Evolutionary conservation across 805 yeast genomes (phyloP).

Genomic region (Scheffersomyces ergatensis): DNA sequence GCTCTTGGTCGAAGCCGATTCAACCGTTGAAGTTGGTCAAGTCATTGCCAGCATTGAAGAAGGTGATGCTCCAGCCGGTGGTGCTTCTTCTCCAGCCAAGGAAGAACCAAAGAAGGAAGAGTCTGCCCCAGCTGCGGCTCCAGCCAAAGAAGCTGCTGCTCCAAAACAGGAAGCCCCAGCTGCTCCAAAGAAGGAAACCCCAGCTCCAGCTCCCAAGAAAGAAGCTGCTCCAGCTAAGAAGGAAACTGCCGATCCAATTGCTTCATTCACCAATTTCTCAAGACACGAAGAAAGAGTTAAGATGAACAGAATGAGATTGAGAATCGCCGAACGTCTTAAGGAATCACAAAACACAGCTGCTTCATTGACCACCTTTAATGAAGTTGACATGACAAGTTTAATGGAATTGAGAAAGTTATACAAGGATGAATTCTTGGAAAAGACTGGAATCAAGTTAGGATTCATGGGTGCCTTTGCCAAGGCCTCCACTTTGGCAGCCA

Average conservation of each 20-base stretch:
- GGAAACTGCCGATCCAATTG: constrained; percentile 16
- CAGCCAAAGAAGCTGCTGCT: constrained; percentile 21
- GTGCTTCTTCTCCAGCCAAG: constrained; percentile 30
- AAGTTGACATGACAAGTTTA: constrained; percentile 91
- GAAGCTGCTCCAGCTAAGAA: constrained; percentile 18
- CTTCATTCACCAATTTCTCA: constrained; percentile 51
- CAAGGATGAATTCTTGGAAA: constrained; percentile 94
- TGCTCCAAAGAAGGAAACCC: constrained; percentile 20
- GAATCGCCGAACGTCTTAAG: constrained; percentile 98
- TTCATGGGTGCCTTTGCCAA: constrained; percentile 98
- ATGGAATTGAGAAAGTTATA: constrained; percentile 93
- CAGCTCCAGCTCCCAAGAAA: constrained; percentile 25
- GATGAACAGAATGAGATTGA: constrained; percentile 99
- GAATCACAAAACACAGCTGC: constrained; percentile 99
- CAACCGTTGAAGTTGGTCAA: constrained; percentile 95
- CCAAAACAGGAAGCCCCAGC: constrained; percentile 22
- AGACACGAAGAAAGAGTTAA: constrained; percentile 90
- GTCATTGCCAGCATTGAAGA: constrained; percentile 85
- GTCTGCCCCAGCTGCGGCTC: constrained; percentile 16
- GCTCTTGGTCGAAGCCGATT: constrained; percentile 78
- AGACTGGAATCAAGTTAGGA: constrained; percentile 92
- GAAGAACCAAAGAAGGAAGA: constrained; percentile 22
- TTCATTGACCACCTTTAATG: constrained; percentile 95
- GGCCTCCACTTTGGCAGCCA: constrained; percentile 89
- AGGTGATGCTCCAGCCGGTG: constrained; percentile 65